A percentile compares a stretch with the other conserved stretches of the same genome.
Conservation (phyloP, 441 rosid species). For the Euphorbia schlechtendalii region DNA sequence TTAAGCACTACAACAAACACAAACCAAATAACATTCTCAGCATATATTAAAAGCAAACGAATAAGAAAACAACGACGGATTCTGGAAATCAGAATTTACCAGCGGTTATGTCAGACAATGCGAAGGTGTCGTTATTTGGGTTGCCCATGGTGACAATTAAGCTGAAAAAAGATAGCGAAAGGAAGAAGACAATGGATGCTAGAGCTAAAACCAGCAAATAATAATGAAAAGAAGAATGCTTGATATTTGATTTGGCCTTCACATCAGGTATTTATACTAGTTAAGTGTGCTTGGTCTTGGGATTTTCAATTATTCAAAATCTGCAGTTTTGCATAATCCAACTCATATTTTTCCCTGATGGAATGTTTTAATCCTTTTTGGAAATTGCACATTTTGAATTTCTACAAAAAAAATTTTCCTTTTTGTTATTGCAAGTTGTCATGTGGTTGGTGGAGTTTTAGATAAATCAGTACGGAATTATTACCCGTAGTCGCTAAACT, state of each 20-base stretch:
- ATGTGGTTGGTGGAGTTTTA: too few species aligned
- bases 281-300: too few species aligned
- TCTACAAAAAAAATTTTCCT: background rate
- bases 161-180: too few species aligned
- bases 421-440: background rate
- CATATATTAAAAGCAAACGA: background rate
- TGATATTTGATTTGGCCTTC: too few species aligned
- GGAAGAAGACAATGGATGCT: too few species aligned
- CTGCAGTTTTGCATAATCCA: background rate
- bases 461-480: too few species aligned
- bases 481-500: too few species aligned
- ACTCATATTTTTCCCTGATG: background rate
- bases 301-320: background rate
- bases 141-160: conserved; percentile 39
- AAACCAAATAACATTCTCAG: conserved; percentile 1
- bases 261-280: conserved; percentile 9
- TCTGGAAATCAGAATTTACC: too few species aligned
- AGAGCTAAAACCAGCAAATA: too few species aligned
- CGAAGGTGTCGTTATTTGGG: conserved; percentile 52
- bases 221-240: too few species aligned
- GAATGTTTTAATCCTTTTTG: background rate
- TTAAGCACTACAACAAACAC: conserved; percentile 40
- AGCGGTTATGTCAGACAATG: conserved; percentile 55
- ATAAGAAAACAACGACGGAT: background rate
- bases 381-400: background rate